These are phyloP conservation scores for Chondrus crispus DNA, from an alignment of 23 red algal species.

Conservation along the genomic window DNA sequence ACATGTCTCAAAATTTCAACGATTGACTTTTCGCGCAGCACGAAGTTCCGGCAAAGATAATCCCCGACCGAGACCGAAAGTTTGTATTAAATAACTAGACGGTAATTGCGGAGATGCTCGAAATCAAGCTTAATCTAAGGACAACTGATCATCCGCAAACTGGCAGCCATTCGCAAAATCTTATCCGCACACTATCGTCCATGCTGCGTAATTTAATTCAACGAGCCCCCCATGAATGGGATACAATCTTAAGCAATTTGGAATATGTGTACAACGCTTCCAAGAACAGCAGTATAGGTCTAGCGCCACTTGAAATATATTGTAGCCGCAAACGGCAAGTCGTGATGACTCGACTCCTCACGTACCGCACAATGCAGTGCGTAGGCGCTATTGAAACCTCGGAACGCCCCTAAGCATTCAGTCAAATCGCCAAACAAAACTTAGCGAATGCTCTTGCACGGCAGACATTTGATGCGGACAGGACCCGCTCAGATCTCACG, in stretches of 20 bases:
- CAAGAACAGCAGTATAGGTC: neutral
- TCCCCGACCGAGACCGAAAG: neutral
- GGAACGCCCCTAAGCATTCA: neutral
- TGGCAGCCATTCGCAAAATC: neutral
- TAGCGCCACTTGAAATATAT: slow-evolving; percentile 35
- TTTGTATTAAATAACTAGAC: neutral
- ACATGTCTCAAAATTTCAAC: neutral
- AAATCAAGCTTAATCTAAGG: neutral
- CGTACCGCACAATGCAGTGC: neutral
- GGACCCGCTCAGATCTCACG: neutral
- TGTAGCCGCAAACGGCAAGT: neutral
- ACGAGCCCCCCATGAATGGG: neutral
- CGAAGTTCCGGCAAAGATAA: neutral
- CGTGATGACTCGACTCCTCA: neutral
- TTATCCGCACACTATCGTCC: neutral
- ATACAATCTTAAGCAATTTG: neutral
- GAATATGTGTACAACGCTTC: neutral
- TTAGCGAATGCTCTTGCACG: neutral
- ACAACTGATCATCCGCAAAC: neutral
- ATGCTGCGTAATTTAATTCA: neutral
- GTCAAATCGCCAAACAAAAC: neutral
- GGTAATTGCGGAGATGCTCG: no score
- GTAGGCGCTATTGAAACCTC: neutral
- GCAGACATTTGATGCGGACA: slow-evolving; percentile 21
- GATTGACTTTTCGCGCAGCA: neutral